Evolutionary conservation across 2,329 filamentous ascomycete genomes (phyloP).

Genomic region (Aplosporella prunicola): DNA sequence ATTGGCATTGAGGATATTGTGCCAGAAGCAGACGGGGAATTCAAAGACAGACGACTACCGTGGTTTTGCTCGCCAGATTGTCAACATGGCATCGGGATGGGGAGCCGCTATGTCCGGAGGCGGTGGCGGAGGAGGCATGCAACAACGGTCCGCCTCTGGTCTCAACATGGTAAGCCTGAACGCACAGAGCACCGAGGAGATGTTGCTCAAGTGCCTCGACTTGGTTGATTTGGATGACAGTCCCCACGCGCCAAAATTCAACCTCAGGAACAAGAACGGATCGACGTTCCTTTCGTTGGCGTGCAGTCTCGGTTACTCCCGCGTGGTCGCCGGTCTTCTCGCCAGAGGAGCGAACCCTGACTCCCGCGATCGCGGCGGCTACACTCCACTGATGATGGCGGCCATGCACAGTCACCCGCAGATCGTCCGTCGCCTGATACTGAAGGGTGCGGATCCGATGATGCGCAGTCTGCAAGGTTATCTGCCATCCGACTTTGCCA

Average conservation of each 20-base stretch:
- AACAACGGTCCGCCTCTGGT: slow-evolving; percentile 6
- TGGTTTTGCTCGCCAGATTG: slow-evolving; percentile 12
- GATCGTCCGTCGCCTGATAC: slow-evolving; percentile 65
- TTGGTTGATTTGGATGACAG: slow-evolving; percentile 70
- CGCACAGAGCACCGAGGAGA: slow-evolving; percentile 49
- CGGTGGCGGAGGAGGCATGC: slow-evolving; percentile 11
- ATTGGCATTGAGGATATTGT: slow-evolving; percentile 41
- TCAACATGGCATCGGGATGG: neutral
- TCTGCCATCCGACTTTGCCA: slow-evolving; percentile 61
- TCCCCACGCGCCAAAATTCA: slow-evolving; percentile 55
- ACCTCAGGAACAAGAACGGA: slow-evolving; percentile 55
- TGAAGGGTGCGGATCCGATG: slow-evolving; percentile 62
- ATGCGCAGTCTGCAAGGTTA: slow-evolving; percentile 61
- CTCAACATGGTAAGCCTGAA: slow-evolving; percentile 5
- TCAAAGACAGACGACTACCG: slow-evolving; percentile 15
- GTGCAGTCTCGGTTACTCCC: slow-evolving; percentile 62
- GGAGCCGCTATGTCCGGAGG: neutral
- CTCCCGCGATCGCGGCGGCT: slow-evolving; percentile 66
- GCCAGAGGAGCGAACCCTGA: slow-evolving; percentile 71
- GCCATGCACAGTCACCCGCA: slow-evolving; percentile 65
- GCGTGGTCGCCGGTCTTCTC: slow-evolving; percentile 67
- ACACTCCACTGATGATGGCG: slow-evolving; percentile 74
- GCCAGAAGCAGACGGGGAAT: slow-evolving; percentile 24
- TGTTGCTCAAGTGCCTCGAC: slow-evolving; percentile 65
- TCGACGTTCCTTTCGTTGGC: slow-evolving; percentile 77